These are phyloP conservation scores for Podila epigama DNA, from an alignment of 192 early-diverging fungal genomes.

Conservation along the genomic window DNA sequence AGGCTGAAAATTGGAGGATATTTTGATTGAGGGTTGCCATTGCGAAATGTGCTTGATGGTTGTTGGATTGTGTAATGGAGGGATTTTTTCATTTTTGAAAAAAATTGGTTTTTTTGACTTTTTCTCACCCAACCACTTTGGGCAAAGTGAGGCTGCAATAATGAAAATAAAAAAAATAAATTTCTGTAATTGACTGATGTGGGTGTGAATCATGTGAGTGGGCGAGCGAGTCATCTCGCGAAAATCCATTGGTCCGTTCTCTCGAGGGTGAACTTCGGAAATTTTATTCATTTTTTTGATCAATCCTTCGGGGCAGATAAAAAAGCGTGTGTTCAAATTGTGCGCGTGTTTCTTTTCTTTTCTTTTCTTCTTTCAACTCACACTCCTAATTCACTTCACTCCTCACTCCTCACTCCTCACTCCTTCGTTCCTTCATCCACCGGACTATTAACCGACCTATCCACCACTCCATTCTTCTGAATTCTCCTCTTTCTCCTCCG, in stretches of 20 bases:
- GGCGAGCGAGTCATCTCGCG: too few relatives aligned
- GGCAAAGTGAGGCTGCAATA: too few relatives aligned
- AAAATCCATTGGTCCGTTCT: too few relatives aligned
- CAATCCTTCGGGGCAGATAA: background rate
- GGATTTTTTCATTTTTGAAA: too few relatives aligned
- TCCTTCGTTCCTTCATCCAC: background rate
- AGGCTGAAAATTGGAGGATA: background rate
- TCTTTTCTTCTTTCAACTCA: background rate
- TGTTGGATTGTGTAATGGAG: too few relatives aligned
- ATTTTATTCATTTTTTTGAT: background rate
- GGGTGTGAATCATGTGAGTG: too few relatives aligned
- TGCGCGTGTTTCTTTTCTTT: background rate
- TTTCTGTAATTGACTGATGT: too few relatives aligned
- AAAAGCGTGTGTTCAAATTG: background rate
- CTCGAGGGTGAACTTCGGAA: constrained; percentile 1
- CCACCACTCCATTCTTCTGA: background rate
- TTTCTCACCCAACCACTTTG: too few relatives aligned
- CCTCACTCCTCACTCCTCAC: constrained; percentile 1
- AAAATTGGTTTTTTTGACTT: too few relatives aligned
- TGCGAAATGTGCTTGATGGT: background rate
- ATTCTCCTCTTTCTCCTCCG: background rate
- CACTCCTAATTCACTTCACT: background rate
- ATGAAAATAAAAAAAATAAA: too few relatives aligned
- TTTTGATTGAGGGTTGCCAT: background rate
- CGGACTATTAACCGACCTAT: background rate